Percentiles rank a stretch among this genome's conserved stretches.
These are phyloP conservation scores for Neohortaea acidophila DNA, from an alignment of 495 filamentous ascomycete species.

Conservation along the genomic window DNA sequence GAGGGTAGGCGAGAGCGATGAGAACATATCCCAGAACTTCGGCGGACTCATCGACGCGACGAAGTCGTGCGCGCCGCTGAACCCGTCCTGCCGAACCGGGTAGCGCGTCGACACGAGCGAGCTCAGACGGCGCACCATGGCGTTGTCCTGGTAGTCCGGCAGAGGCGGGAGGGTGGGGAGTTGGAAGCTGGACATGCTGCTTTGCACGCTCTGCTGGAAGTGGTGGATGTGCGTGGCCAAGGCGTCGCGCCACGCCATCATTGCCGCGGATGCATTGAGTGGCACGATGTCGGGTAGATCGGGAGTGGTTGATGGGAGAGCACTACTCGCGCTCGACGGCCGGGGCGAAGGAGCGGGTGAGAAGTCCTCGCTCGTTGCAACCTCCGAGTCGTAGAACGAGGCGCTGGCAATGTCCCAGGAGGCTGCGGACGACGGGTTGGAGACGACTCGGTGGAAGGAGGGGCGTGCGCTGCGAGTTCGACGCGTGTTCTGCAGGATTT, in stretches of 20 bases:
- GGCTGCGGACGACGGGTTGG: background rate
- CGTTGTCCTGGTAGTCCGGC: slow-evolving; percentile 57
- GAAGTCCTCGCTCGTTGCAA: background rate
- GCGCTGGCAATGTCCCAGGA: slow-evolving; percentile 33
- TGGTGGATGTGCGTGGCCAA: slow-evolving; percentile 65
- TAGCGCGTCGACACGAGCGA: slow-evolving; percentile 44
- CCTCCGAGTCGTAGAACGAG: slow-evolving; percentile 36
- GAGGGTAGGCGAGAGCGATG: background rate
- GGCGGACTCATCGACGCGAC: no score
- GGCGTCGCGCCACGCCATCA: slow-evolving; percentile 62
- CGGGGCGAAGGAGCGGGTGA: slow-evolving; percentile 10
- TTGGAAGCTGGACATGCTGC: slow-evolving; percentile 47
- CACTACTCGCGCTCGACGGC: slow-evolving; percentile 14
- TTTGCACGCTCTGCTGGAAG: slow-evolving; percentile 54
- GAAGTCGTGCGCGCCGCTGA: no score
- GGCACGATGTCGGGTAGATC: slow-evolving; percentile 6
- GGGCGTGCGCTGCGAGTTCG: slow-evolving; percentile 42
- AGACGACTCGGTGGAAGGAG: background rate
- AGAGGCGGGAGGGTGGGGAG: slow-evolving; percentile 45
- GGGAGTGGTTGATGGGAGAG: background rate
- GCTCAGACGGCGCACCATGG: slow-evolving; percentile 57
- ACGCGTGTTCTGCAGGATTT: slow-evolving; percentile 39
- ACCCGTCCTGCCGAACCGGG: background rate
- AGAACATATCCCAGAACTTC: background rate
- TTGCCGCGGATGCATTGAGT: slow-evolving; percentile 34